phyloP scores from a whole-genome alignment of 495 filamentous ascomycete genomes.

The Neurospora sublineolata region DNA sequence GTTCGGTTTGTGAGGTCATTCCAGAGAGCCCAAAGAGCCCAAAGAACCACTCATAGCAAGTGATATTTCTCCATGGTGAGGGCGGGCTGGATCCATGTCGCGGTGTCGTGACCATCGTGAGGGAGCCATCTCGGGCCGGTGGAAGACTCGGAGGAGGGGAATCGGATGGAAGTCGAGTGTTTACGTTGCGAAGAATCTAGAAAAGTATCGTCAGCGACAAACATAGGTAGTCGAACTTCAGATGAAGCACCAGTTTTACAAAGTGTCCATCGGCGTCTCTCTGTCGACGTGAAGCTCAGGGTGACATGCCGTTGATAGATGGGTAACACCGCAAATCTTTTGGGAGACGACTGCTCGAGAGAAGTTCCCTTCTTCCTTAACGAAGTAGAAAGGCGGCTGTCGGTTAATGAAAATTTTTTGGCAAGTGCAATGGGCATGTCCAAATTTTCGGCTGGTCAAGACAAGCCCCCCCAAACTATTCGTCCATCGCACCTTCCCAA shows the following conservation, averaged over 20 bases:
- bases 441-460: too few relatives aligned
- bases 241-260: not conserved
- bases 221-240: not conserved
- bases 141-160: not conserved
- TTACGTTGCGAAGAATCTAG: not conserved
- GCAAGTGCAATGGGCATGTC: too few relatives aligned
- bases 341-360: not conserved
- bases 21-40: too few relatives aligned
- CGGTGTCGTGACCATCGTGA: not conserved
- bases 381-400: too few relatives aligned
- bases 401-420: too few relatives aligned
- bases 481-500: not conserved
- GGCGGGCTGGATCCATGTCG: too few relatives aligned
- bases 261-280: not conserved
- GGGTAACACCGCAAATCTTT: not conserved
- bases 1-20: too few relatives aligned
- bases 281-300: not conserved
- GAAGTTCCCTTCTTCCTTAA: too few relatives aligned
- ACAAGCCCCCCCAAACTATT: not conserved
- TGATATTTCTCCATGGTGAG: too few relatives aligned
- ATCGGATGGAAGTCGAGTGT: not conserved
- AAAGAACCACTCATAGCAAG: too few relatives aligned
- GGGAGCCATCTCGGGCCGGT: not conserved
- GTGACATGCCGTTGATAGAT: not conserved
- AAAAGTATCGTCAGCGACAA: not conserved